Base-by-base conservation (phyloP, 2,329 filamentous ascomycete species). In the Triangularia setosa region DNA sequence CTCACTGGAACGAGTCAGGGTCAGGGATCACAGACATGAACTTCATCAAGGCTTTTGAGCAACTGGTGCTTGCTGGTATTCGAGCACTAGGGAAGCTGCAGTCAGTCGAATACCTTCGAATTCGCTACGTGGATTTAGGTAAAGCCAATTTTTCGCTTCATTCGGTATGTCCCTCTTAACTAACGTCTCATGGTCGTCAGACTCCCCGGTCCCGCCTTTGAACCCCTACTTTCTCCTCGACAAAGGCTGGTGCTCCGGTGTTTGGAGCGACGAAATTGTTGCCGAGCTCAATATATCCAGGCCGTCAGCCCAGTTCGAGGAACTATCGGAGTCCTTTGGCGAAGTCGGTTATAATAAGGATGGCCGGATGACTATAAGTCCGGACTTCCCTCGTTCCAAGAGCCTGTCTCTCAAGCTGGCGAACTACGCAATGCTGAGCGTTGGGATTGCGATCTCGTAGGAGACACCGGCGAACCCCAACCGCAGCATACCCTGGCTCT, bases 81-180 rank as follows among this genome's bases (percentile, higher is more conserved):
- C 81, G 82, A 57, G 83, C 87, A 2, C 75, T 92, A 55, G 81
- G 82, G 14, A 81, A 79, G 28, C 81, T 91, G 57, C 81, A 82
- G 60, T 77, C 80, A n/a, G 75, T 93, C 30, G 78, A 86, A 54
- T 86, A 87, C 73, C 75, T 93, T 67, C 82, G 89, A 64, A 91
- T 92, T 71, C 86, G 90, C 62, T 92, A 90, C 71, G 87, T 92
- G 61, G 90, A 92, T 74, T 80, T 92, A 5, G 82, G 86, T 88
- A 80, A 69, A 80, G 75, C 14, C 3, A 48, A 9, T 21, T 8
- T 8, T 48, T 18, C 6, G 7, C n/a, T 21, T 9, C 7, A 6
- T 28, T 16, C 16, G n/a, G 28, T 40, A 53, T 23, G 44, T 23
- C n/a, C 25, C 12, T 27, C 40, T 18, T 1, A 14, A 25, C 48